Evolutionary conservation across 352 stramenopile genomes (phyloP).

Genomic region (Globisporangium cystogenes): DNA sequence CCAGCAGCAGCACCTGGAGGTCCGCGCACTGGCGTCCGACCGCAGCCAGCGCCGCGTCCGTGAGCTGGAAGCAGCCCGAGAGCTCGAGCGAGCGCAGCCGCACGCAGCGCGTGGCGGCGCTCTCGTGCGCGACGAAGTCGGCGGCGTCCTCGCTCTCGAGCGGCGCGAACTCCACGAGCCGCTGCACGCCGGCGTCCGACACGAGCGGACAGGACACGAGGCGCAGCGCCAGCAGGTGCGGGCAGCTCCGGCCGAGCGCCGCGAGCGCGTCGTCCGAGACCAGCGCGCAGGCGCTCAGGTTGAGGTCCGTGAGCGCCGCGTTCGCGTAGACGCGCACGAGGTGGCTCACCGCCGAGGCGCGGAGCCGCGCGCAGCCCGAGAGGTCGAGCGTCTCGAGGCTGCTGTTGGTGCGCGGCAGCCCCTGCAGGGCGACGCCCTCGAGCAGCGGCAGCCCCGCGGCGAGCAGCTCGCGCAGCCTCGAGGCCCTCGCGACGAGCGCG

Average conservation of each 20-base stretch:
- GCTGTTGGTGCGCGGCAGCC: constrained; percentile 25
- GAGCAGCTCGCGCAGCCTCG: constrained; percentile 29
- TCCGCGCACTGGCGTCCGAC: constrained; percentile 30
- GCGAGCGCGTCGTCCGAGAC: constrained; percentile 50
- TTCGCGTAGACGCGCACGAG: constrained; percentile 33
- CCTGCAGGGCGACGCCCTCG: constrained; percentile 56
- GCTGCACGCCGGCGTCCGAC: constrained; percentile 42
- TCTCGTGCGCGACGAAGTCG: constrained; percentile 22
- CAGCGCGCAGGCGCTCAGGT: constrained; percentile 47
- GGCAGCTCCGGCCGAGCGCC: constrained; percentile 35
- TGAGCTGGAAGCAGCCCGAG: constrained; percentile 63
- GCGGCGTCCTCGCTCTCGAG: constrained; percentile 16
- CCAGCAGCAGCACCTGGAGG: constrained; percentile 42
- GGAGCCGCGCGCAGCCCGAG: constrained; percentile 26
- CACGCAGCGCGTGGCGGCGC: constrained; percentile 24
- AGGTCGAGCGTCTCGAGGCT: constrained; percentile 29
- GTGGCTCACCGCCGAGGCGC: constrained; percentile 31
- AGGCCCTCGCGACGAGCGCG: constrained; percentile 33
- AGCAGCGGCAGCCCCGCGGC: constrained; percentile 37
- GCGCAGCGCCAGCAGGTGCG: constrained; percentile 28
- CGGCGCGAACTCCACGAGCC: constrained; percentile 34
- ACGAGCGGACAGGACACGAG: constrained; percentile 51
- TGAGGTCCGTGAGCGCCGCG: constrained; percentile 27
- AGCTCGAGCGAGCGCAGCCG: constrained; percentile 47
- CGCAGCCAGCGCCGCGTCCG: constrained; percentile 29